These are phyloP conservation scores for Drechslerella stenobrocha DNA, from an alignment of 2,329 filamentous ascomycete genomes.

Conservation along the genomic window DNA sequence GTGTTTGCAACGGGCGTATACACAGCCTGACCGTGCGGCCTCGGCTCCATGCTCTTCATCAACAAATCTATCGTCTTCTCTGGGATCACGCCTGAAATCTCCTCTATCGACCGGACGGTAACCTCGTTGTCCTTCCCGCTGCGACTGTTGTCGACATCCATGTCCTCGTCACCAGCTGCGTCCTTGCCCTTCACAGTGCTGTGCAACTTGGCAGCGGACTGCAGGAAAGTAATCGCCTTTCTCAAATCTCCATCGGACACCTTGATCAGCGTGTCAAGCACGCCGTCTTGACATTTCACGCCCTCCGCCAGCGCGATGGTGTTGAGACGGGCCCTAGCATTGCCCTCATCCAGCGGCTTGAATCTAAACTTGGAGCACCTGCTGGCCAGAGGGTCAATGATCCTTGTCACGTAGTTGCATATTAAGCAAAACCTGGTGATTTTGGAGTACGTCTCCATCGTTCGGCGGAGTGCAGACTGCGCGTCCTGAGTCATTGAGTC, in stretches of 20 bases:
- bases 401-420: conserved; percentile 97
- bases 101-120: conserved; percentile 79
- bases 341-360: conserved; percentile 87
- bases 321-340: conserved; percentile 75
- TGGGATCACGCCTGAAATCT: conserved; percentile 95
- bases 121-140: conserved; percentile 63
- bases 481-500: conserved; percentile 99
- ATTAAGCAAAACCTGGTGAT: conserved; percentile 97
- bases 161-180: conserved; percentile 63
- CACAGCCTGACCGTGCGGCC: conserved; percentile 60
- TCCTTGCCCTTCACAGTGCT: conserved; percentile 64
- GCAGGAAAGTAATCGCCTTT: conserved; percentile 93
- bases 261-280: conserved; percentile 77
- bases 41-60: conserved; percentile 74
- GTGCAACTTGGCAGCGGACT: conserved; percentile 87
- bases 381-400: conserved; percentile 92
- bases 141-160: conserved; percentile 59
- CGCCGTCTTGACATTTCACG: conserved; percentile 74
- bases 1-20: conserved; percentile 77
- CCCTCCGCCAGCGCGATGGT: conserved; percentile 81
- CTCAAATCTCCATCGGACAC: conserved; percentile 92
- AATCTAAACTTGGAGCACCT: conserved; percentile 97
- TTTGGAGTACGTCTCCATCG: conserved; percentile 97
- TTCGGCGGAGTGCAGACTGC: conserved; percentile 85
- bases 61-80: conserved; percentile 70